These are phyloP conservation scores for Cicer pinnatifidum DNA, from an alignment of 306 rosid genomes.

Conservation along the genomic window DNA sequence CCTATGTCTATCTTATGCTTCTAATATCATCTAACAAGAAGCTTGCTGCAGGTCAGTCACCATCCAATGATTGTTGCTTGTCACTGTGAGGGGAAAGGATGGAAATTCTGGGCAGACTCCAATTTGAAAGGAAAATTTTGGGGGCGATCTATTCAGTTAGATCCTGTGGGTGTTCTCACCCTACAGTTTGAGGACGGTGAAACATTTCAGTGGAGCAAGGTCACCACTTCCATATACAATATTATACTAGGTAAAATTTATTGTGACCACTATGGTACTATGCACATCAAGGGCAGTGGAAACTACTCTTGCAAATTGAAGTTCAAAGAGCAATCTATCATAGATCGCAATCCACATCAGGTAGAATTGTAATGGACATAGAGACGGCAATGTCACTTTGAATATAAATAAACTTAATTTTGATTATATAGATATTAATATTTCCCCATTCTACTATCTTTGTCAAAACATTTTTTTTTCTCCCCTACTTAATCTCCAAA, in stretches of 20 bases:
- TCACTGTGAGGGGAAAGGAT: slow-evolving; percentile 92
- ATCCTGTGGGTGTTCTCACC: slow-evolving; percentile 93
- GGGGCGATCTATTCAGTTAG: slow-evolving; percentile 98
- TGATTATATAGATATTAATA: background rate
- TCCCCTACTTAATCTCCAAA: slow-evolving; percentile 6
- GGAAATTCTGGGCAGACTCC: slow-evolving; percentile 98
- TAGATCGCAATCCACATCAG: slow-evolving; percentile 97
- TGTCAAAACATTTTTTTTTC: background rate
- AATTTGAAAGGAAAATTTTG: slow-evolving; percentile 97
- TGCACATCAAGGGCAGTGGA: slow-evolving; percentile 95
- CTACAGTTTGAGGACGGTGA: slow-evolving; percentile 94
- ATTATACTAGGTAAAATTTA: slow-evolving; percentile 93
- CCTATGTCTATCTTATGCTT: slow-evolving; percentile 33
- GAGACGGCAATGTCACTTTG: slow-evolving; percentile 25
- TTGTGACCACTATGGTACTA: slow-evolving; percentile 96
- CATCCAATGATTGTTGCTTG: slow-evolving; percentile 98
- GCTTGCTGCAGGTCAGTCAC: slow-evolving; percentile 85
- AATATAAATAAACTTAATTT: slow-evolving; percentile 1
- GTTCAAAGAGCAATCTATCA: slow-evolving; percentile 98
- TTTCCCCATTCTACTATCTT: slow-evolving; percentile 10
- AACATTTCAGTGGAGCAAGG: slow-evolving; percentile 97
- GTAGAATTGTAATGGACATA: slow-evolving; percentile 51
- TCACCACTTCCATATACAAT: slow-evolving; percentile 96
- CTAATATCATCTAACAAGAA: slow-evolving; percentile 55
- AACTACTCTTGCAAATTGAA: slow-evolving; percentile 94